phyloP scores from a whole-genome alignment of 495 filamentous ascomycete genomes.

The Aspergillus sparsus region DNA sequence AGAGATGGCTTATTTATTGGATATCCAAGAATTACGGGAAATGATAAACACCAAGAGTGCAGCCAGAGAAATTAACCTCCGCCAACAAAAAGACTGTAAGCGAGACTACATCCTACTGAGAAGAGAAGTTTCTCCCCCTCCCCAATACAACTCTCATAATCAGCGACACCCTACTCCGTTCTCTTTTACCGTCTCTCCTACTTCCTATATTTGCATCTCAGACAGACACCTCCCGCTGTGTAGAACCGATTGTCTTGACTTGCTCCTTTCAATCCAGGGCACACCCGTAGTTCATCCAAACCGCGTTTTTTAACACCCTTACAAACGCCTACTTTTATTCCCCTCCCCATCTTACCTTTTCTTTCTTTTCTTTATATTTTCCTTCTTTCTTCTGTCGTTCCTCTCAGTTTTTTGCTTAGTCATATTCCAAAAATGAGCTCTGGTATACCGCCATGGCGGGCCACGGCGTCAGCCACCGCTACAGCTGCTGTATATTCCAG shows the following conservation, averaged over 20 bases:
- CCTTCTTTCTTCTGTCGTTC: conserved; percentile 12
- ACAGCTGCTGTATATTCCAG: conserved; percentile 28
- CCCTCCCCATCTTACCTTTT: conserved; percentile 1
- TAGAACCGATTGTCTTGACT: conserved; percentile 13
- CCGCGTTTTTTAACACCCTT: conserved; percentile 5
- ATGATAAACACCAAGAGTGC: conserved; percentile 4
- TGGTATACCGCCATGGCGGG: conserved; percentile 46
- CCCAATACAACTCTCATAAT: neutral
- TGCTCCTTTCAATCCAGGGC: conserved; percentile 4
- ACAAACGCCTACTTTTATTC: neutral
- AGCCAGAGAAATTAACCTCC: conserved; percentile 16
- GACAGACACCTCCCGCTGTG: neutral
- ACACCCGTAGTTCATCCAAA: conserved; percentile 11
- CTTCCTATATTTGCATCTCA: conserved; percentile 1
- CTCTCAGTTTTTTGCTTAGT: conserved; percentile 15
- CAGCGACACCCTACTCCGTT: neutral
- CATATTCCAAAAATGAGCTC: conserved; percentile 39
- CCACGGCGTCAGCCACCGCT: conserved; percentile 36
- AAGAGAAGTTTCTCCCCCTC: neutral
- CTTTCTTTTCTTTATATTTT: conserved; percentile 7
- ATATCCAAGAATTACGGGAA: conserved; percentile 6
- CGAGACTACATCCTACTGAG: conserved; percentile 3
- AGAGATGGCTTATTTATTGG: conserved; percentile 1
- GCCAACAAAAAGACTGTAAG: conserved; percentile 16
- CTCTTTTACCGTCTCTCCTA: neutral